Conservation (phyloP, 352 stramenopile genomes). For the Globisporangium polare region DNA sequence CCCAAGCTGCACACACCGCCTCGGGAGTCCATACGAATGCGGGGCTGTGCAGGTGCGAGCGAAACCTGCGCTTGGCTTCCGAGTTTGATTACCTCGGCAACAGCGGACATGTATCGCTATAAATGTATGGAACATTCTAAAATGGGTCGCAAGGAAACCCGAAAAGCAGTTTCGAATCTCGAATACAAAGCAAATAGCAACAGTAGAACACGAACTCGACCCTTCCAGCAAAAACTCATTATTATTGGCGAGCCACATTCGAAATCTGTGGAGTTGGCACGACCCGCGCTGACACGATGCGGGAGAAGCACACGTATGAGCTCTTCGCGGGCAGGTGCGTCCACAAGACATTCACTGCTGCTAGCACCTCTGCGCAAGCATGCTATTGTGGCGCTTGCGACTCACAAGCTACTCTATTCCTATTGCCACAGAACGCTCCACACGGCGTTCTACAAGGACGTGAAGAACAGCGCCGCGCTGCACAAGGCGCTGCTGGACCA, state of each 20-base stretch:
- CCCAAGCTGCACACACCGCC: no score
- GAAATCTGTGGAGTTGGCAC: neutral
- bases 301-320: slow-evolving; percentile 62
- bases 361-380: neutral
- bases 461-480: slow-evolving; percentile 63
- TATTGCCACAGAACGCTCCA: slow-evolving; percentile 52
- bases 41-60: no score
- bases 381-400: neutral
- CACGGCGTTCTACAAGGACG: slow-evolving; percentile 62
- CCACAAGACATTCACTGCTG: neutral
- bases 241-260: slow-evolving; percentile 5
- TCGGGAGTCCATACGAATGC: no score
- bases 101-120: no score
- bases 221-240: no score
- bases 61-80: no score
- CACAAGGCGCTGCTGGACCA: slow-evolving; percentile 57
- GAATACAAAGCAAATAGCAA: no score
- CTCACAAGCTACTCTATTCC: neutral
- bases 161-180: no score
- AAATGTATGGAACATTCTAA: no score
- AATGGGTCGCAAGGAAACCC: no score
- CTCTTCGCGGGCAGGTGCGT: slow-evolving; percentile 61
- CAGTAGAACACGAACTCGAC: no score
- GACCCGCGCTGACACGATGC: slow-evolving; percentile 18
- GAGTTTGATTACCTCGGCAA: no score